phyloP scores from a whole-genome alignment of 1,139 yeast genomes.

The Hyphopichia fennica region DNA sequence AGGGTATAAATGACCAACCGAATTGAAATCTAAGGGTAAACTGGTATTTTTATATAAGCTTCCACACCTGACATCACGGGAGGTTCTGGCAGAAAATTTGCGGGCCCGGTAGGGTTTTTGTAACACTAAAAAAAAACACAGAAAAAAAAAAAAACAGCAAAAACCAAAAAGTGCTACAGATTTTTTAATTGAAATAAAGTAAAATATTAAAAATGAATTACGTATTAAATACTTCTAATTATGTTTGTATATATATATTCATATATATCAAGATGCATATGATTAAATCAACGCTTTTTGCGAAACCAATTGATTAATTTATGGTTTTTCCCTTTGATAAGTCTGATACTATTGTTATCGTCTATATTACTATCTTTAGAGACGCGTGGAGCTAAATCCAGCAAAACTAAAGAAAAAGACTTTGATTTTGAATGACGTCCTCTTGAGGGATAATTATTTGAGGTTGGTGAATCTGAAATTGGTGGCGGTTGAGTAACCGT shows the following conservation, averaged over 20 bases:
- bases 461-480: not conserved
- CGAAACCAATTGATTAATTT: slow-evolving; percentile 18
- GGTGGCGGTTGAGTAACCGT: slow-evolving; percentile 2
- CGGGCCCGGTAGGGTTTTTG: no score
- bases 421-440: slow-evolving; percentile 16
- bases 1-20: no score
- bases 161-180: no score
- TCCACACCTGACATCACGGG: no score
- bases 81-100: no score
- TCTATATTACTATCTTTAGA: slow-evolving; percentile 7
- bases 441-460: not conserved
- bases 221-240: no score
- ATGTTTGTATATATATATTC: slow-evolving; percentile 7
- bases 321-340: slow-evolving; percentile 11
- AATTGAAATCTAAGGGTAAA: no score
- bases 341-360: slow-evolving; percentile 5
- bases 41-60: no score
- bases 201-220: no score
- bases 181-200: no score
- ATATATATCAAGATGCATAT: not conserved
- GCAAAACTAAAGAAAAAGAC: slow-evolving; percentile 16
- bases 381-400: slow-evolving; percentile 14
- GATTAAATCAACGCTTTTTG: slow-evolving; percentile 7
- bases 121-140: no score
- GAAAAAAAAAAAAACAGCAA: no score